Evolutionary conservation across 192 early-diverging fungal species (phyloP), one percentile per base, ranked within the genome.

Genomic region (Phlyctochytrium bullatum): DNA sequence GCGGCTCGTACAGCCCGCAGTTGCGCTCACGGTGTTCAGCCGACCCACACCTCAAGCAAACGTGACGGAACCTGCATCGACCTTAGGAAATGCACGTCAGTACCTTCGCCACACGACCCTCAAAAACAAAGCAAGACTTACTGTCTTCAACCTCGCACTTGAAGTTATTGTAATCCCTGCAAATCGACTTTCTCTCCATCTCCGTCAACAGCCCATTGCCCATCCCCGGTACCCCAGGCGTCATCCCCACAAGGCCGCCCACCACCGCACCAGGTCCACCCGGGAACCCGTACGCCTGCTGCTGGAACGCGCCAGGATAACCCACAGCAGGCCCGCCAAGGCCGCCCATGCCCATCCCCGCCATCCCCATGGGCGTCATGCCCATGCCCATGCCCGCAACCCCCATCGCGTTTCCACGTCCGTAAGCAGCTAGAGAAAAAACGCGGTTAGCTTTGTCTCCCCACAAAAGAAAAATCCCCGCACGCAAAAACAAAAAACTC

Each of bases 91-190:
- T 10, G 12, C 10, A 57, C 50, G 59, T 57, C 20, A 14, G 27
- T 57, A n/a, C n/a, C n/a, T n/a, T n/a, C n/a, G n/a, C n/a, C n/a
- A 10, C 54, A 52, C 59, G 36, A 35, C 60, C 62, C n/a, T 62
- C 34, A 32, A 69, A 47, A 3, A 0, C 59, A 68, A 47, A 68
- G 25, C 10, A 62, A 62, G 27, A 59, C 54, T 60, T 35, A 33
- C 28, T 59, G 51, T 66, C 65, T 20, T 47, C 28, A 56, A 65
- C 34, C 63, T 59, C 64, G 14, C 57, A 66, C 35, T 68, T 68
- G 30, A 28, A 66, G 34, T 73, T 73, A 36, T 73, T 73, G 36
- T 65, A 73, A 52, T 73, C 72, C 25, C 72, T 58, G 61, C 72
- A 73, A 36, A 73, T 47, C n/a, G 12, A 29, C 14, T 28, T 53